Conservation (phyloP, 108 stramenopile species). For the Nitzschia sp. region DNA sequence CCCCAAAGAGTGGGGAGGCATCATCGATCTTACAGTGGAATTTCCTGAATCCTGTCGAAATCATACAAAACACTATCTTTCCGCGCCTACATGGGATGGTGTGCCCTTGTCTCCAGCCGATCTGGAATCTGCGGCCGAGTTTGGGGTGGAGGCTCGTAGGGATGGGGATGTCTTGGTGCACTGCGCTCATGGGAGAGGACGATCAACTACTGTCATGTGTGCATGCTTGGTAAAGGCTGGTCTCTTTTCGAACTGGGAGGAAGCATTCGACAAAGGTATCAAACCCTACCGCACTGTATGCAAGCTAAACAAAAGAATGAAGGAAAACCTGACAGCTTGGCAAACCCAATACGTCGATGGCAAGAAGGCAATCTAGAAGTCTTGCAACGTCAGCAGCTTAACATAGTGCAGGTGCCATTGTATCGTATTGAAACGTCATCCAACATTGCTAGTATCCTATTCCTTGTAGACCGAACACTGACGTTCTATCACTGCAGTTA, state of each 20-base stretch:
- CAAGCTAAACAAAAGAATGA: constrained; percentile 84
- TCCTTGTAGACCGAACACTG: no score
- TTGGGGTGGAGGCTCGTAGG: constrained; percentile 68
- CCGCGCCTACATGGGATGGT: constrained; percentile 86
- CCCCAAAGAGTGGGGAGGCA: constrained; percentile 72
- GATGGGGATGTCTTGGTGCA: constrained; percentile 79
- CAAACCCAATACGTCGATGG: constrained; percentile 68
- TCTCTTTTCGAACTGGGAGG: constrained; percentile 72
- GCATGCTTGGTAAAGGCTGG: constrained; percentile 87
- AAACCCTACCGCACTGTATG: constrained; percentile 74
- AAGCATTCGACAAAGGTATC: constrained; percentile 85
- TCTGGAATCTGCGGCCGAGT: constrained; percentile 76
- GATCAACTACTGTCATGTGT: constrained; percentile 84
- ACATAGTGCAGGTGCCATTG: no score
- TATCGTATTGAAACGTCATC: no score
- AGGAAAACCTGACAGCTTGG: constrained; percentile 75
- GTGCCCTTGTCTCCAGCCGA: constrained; percentile 78
- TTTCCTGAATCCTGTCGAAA: constrained; percentile 77
- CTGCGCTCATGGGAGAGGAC: constrained; percentile 85
- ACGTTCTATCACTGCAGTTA: no score
- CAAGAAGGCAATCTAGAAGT: constrained; percentile 44
- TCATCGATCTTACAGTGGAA: constrained; percentile 87
- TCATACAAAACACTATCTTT: constrained; percentile 58
- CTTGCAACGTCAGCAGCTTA: no score
- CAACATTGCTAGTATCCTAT: no score